phyloP scores from a whole-genome alignment of 2,329 filamentous ascomycete genomes.

The Aspergillus pseudoviridinutans region DNA sequence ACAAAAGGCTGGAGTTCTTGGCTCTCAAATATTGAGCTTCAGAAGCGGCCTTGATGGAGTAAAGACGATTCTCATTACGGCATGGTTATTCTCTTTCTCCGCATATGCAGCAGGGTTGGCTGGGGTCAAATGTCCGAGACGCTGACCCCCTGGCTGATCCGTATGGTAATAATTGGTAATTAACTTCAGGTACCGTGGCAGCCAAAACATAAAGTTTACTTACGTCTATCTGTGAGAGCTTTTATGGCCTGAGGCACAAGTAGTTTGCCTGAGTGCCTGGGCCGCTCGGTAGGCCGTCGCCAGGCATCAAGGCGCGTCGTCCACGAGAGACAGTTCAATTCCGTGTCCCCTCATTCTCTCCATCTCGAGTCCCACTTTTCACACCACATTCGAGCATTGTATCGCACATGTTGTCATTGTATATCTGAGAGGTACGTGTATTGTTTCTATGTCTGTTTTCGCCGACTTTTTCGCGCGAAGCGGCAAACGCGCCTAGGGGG shows the following conservation, averaged over 20 bases:
- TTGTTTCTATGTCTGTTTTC: background rate
- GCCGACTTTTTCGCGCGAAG: background rate
- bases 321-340: background rate
- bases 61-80: conserved; percentile 19
- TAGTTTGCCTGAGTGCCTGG: background rate
- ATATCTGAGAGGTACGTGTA: background rate
- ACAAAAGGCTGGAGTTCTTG: conserved; percentile 9
- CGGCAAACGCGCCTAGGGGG: background rate
- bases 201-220: background rate
- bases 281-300: background rate
- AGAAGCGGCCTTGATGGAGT: conserved; percentile 10
- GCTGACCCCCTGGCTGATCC: background rate
- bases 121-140: background rate
- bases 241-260: conserved; percentile 4
- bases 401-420: background rate
- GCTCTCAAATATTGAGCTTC: conserved; percentile 7
- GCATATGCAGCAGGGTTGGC: conserved; percentile 1
- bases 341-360: background rate
- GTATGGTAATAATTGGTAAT: background rate
- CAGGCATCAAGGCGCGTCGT: conserved; percentile 21
- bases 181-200: background rate
- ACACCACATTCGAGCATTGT: background rate
- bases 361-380: background rate
- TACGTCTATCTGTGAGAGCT: too few relatives aligned
- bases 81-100: conserved; percentile 14